These are phyloP conservation scores for Acanthamoeba culbertsoni DNA, from an alignment of 208 protist species.

Conservation along the genomic window DNA sequence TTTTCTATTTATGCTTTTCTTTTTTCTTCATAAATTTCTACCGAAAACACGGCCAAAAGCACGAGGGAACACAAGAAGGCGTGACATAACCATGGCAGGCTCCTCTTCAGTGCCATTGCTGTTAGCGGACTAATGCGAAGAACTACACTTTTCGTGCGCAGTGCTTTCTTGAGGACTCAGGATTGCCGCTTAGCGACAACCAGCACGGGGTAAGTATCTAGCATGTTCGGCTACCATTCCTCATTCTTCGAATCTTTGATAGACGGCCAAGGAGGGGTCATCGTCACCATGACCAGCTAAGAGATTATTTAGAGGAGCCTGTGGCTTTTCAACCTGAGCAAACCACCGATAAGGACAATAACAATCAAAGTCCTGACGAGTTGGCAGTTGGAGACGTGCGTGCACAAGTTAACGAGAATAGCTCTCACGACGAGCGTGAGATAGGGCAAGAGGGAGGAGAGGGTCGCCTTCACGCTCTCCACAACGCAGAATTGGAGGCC, in stretches of 20 bases:
- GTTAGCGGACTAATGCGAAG: not conserved
- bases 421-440: not conserved
- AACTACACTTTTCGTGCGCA: too few relatives aligned
- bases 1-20: not conserved
- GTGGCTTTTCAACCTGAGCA: too few relatives aligned
- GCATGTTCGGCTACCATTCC: too few relatives aligned
- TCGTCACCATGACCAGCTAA: too few relatives aligned
- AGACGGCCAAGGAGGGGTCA: not conserved
- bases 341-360: not conserved
- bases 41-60: not conserved
- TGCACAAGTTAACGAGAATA: not conserved
- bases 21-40: not conserved
- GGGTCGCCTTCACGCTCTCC: not conserved
- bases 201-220: too few relatives aligned
- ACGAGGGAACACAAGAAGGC: not conserved
- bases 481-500: not conserved
- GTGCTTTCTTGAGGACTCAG: too few relatives aligned
- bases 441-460: not conserved
- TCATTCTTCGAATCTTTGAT: not conserved
- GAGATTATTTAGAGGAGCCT: too few relatives aligned
- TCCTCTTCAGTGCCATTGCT: not conserved
- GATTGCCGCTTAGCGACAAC: too few relatives aligned
- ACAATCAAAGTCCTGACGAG: not conserved
- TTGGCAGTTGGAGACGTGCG: not conserved
- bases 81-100: too few relatives aligned